Evolutionary conservation across 371 early-diverging fungal genomes (phyloP).

Genomic region (Mucor lusitanicus): DNA sequence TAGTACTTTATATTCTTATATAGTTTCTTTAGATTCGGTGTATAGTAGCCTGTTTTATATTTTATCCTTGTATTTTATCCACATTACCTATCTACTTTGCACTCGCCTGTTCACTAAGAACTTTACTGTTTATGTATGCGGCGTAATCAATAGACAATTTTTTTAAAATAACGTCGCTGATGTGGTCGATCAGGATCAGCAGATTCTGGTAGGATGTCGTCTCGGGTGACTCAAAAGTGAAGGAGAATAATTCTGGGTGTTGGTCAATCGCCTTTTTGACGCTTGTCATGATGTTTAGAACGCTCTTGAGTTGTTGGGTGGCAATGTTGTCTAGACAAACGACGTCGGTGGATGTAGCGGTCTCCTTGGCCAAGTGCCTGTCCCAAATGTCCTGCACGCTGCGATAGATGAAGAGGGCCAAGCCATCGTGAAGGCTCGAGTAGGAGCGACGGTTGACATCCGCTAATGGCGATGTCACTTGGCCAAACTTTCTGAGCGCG

Average conservation of each 20-base stretch:
- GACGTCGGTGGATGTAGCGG: neutral
- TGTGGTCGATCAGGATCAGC: constrained; percentile 4
- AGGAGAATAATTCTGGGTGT: neutral
- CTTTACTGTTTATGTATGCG: too few relatives aligned
- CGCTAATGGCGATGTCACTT: constrained; percentile 13
- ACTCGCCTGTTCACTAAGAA: too few relatives aligned
- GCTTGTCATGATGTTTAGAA: neutral
- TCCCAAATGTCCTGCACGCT: constrained; percentile 75
- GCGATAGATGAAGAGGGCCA: constrained; percentile 75
- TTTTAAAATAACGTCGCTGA: constrained; percentile 11
- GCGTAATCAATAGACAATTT: too few relatives aligned
- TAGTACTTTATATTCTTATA: too few relatives aligned
- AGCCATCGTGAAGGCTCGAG: constrained; percentile 74
- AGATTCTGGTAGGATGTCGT: constrained; percentile 3
- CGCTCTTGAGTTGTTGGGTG: neutral
- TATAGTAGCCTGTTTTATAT: too few relatives aligned
- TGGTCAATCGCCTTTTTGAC: neutral
- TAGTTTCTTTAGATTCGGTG: too few relatives aligned
- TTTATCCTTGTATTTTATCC: too few relatives aligned
- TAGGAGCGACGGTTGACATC: constrained; percentile 5
- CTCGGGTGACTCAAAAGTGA: neutral
- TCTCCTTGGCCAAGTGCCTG: constrained; percentile 47
- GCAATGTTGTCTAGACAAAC: neutral
- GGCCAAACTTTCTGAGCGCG: constrained; percentile 28
- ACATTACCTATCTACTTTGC: too few relatives aligned